Conservation (phyloP, 2,329 filamentous ascomycete species). For the Talaromyces sp. region DNA sequence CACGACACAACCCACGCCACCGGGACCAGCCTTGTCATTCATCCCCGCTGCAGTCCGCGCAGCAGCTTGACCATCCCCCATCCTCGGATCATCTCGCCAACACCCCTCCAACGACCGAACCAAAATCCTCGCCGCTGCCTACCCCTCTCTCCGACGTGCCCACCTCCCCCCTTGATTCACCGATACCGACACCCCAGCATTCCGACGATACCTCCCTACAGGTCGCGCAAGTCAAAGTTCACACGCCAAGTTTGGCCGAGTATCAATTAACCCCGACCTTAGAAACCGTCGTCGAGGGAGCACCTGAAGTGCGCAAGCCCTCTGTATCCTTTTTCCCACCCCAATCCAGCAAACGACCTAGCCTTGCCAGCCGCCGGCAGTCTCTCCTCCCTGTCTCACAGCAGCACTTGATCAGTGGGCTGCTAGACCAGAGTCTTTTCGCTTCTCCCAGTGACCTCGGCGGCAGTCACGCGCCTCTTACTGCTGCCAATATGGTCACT, state of each 20-base stretch:
- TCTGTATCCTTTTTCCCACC: constrained; percentile 18
- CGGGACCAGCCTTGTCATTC: constrained; percentile 6
- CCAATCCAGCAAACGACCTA: constrained; percentile 34
- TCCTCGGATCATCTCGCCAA: constrained; percentile 7
- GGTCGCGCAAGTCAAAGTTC: constrained; percentile 19
- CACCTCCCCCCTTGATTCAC: constrained; percentile 23
- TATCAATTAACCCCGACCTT: constrained; percentile 30
- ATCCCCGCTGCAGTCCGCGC: constrained; percentile 15
- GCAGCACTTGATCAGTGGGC: constrained; percentile 40
- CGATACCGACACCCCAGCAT: constrained; percentile 24
- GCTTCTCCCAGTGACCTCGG: constrained; percentile 26
- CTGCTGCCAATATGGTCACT: constrained; percentile 39
- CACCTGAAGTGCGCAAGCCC: constrained; percentile 13
- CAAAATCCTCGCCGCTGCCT: constrained; percentile 25
- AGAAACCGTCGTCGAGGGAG: constrained; percentile 32
- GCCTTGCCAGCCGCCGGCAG: constrained; percentile 40
- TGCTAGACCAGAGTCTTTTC: constrained; percentile 34
- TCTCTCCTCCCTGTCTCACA: constrained; percentile 44
- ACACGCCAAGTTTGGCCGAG: constrained; percentile 21
- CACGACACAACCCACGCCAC: constrained; percentile 4
- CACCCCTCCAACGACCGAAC: constrained; percentile 20
- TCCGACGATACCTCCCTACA: constrained; percentile 26
- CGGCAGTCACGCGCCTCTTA: constrained; percentile 19
- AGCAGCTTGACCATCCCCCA: constrained; percentile 18
- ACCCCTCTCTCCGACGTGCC: constrained; percentile 27